Percentiles rank a stretch among this genome's conserved stretches.
Evolutionary conservation across 768 basidiomycete species (phyloP).

Genomic region (Strobilomyces dryophilus): DNA sequence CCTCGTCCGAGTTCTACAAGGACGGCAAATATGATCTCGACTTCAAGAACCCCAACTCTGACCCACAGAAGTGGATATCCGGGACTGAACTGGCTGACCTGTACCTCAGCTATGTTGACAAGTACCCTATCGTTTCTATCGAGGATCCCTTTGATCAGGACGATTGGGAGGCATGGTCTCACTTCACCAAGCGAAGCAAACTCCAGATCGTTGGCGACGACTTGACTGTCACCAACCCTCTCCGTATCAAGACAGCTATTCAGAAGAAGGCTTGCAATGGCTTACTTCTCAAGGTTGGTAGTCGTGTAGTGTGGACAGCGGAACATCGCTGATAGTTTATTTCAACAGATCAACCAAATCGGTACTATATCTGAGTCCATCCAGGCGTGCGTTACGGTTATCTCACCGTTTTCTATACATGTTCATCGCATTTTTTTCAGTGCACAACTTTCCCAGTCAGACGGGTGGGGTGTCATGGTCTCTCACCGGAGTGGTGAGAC

Average conservation of each 20-base stretch:
- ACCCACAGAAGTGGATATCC: slow-evolving; percentile 93
- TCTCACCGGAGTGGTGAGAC: slow-evolving; percentile 99
- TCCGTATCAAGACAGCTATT: slow-evolving; percentile 96
- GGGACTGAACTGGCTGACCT: slow-evolving; percentile 90
- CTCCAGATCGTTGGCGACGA: slow-evolving; percentile 97
- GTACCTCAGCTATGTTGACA: slow-evolving; percentile 80
- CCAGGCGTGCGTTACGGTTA: slow-evolving; percentile 71
- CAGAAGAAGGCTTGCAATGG: slow-evolving; percentile 99
- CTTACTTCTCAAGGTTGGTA: slow-evolving; percentile 82
- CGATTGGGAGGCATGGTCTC: slow-evolving; percentile 97
- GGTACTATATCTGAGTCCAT: slow-evolving; percentile 99
- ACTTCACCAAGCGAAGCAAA: slow-evolving; percentile 75
- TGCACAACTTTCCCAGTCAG: slow-evolving; percentile 92
- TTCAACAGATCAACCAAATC: slow-evolving; percentile 86
- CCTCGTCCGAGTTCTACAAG: slow-evolving; percentile 99
- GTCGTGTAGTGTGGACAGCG: neutral
- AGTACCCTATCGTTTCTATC: slow-evolving; percentile 94
- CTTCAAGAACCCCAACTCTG: slow-evolving; percentile 99
- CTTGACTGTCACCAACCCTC: slow-evolving; percentile 95
- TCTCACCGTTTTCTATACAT: neutral
- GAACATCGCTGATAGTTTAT: slow-evolving; percentile 1
- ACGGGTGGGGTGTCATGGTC: slow-evolving; percentile 99
- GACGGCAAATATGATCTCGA: slow-evolving; percentile 99
- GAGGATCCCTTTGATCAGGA: slow-evolving; percentile 99
- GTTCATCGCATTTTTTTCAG: slow-evolving; percentile 36